phyloP scores from a whole-genome alignment of 305 asterid genomes.

The Fraxinus floribunda region DNA sequence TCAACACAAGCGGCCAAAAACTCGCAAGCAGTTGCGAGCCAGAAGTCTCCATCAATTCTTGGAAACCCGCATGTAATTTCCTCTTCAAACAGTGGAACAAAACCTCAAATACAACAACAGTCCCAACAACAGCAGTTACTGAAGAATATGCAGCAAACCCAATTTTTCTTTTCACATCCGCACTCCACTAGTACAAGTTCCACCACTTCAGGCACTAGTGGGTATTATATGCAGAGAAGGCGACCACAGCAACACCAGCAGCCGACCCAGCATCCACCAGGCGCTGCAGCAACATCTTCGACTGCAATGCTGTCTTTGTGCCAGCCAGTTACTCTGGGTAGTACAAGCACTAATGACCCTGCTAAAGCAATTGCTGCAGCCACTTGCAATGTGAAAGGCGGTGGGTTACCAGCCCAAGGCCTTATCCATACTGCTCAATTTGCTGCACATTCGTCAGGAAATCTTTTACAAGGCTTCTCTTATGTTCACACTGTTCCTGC shows the following conservation, averaged over 20 bases:
- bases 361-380: slow-evolving; percentile 92
- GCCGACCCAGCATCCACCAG: slow-evolving; percentile 39
- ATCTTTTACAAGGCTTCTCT: slow-evolving; percentile 60
- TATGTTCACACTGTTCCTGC: slow-evolving; percentile 66
- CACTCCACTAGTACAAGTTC: slow-evolving; percentile 43
- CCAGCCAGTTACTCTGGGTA: slow-evolving; percentile 42
- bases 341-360: slow-evolving; percentile 70
- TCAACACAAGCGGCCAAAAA: slow-evolving; percentile 61
- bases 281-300: slow-evolving; percentile 37
- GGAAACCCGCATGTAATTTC: slow-evolving; percentile 60
- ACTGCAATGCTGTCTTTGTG: slow-evolving; percentile 50
- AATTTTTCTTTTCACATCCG: slow-evolving; percentile 58
- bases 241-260: slow-evolving; percentile 57
- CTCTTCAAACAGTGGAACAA: slow-evolving; percentile 42
- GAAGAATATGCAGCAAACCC: slow-evolving; percentile 60
- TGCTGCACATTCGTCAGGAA: slow-evolving; percentile 54
- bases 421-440: slow-evolving; percentile 58
- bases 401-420: slow-evolving; percentile 49
- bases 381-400: slow-evolving; percentile 61
- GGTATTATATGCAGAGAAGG: slow-evolving; percentile 60
- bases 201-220: slow-evolving; percentile 40
- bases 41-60: slow-evolving; percentile 75
- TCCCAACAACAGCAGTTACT: slow-evolving; percentile 44
- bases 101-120: slow-evolving; percentile 55
- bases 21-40: slow-evolving; percentile 42